Conservation (phyloP, 1,139 yeast species). For the Trichomonascaceae sp. region DNA sequence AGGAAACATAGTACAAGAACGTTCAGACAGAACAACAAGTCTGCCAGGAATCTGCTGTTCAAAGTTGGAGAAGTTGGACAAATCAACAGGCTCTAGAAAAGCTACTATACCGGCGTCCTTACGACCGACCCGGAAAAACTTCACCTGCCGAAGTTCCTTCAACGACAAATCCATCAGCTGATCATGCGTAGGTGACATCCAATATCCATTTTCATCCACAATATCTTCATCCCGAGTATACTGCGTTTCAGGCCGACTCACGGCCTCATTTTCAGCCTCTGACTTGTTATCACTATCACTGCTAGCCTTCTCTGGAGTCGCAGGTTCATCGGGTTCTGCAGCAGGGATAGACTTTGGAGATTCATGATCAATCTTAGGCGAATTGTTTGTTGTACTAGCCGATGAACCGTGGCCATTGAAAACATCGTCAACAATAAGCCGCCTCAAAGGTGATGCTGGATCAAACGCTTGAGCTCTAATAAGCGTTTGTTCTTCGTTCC, state of each 20-base stretch:
- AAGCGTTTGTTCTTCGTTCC: conserved; percentile 60
- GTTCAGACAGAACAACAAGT: conserved; percentile 54
- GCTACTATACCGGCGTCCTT: conserved; percentile 70
- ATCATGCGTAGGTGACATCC: conserved; percentile 73
- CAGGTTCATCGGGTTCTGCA: conserved; percentile 1
- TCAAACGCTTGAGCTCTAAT: conserved; percentile 67
- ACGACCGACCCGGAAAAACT: conserved; percentile 71
- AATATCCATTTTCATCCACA: conserved; percentile 66
- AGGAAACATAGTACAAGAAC: conserved; percentile 69
- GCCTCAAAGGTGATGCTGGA: conserved; percentile 54
- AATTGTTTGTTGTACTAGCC: not conserved
- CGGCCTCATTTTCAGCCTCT: not conserved
- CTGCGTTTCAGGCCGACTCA: conserved; percentile 6
- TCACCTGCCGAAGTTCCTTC: conserved; percentile 58
- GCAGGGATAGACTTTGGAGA: not conserved
- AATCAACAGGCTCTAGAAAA: conserved; percentile 76
- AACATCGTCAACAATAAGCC: conserved; percentile 44
- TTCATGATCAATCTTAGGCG: not conserved
- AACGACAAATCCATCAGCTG: conserved; percentile 56
- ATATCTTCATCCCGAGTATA: conserved; percentile 35
- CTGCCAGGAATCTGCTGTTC: conserved; percentile 56
- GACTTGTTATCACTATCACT: not conserved
- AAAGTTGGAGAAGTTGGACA: conserved; percentile 54
- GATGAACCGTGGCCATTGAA: not conserved
- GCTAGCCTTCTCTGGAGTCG: not conserved